Percentiles rank a stretch among this genome's conserved stretches.
These are phyloP conservation scores for Hypsizygus ulmarius DNA, from an alignment of 1,284 basidiomycete species.

Conservation along the genomic window DNA sequence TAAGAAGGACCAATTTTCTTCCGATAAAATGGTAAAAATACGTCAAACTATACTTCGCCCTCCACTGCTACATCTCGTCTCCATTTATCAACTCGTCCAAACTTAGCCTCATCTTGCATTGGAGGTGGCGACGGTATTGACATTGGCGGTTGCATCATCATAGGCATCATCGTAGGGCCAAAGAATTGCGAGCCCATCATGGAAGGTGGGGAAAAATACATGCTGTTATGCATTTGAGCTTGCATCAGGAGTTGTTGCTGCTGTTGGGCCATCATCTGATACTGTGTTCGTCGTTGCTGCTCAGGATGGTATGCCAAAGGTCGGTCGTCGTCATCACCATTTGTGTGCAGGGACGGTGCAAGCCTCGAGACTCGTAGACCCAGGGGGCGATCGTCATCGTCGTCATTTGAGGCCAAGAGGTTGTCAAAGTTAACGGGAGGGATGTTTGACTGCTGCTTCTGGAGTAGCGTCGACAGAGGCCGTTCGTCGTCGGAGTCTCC, in stretches of 20 bases:
- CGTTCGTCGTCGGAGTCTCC: slow-evolving; percentile 71
- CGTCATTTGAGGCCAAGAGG: slow-evolving; percentile 40
- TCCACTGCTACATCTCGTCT: slow-evolving; percentile 72
- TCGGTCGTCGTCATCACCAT: slow-evolving; percentile 56
- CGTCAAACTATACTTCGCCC: slow-evolving; percentile 10
- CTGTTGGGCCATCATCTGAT: slow-evolving; percentile 59
- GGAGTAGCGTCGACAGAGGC: slow-evolving; percentile 61
- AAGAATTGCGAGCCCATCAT: slow-evolving; percentile 69
- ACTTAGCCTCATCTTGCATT: slow-evolving; percentile 61
- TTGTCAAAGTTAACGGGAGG: slow-evolving; percentile 45
- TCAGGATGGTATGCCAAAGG: slow-evolving; percentile 75
- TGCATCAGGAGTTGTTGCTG: slow-evolving; percentile 70
- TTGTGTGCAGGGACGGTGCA: slow-evolving; percentile 15
- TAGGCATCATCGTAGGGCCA: slow-evolving; percentile 48
- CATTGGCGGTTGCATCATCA: slow-evolving; percentile 49
- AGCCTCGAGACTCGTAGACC: slow-evolving; percentile 56
- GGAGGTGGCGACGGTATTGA: slow-evolving; percentile 60
- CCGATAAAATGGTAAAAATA: too few relatives aligned
- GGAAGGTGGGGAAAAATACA: slow-evolving; percentile 64
- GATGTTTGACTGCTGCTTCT: slow-evolving; percentile 49
- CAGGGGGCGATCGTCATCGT: slow-evolving; percentile 69
- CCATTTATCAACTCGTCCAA: slow-evolving; percentile 73
- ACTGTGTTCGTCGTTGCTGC: slow-evolving; percentile 72
- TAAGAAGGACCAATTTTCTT: too few relatives aligned
- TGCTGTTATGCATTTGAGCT: slow-evolving; percentile 67